A percentile compares a stretch with the other conserved stretches of the same genome.
Evolutionary conservation across 441 rosid genomes (phyloP).

Genomic region (Raphanus hybrid): DNA sequence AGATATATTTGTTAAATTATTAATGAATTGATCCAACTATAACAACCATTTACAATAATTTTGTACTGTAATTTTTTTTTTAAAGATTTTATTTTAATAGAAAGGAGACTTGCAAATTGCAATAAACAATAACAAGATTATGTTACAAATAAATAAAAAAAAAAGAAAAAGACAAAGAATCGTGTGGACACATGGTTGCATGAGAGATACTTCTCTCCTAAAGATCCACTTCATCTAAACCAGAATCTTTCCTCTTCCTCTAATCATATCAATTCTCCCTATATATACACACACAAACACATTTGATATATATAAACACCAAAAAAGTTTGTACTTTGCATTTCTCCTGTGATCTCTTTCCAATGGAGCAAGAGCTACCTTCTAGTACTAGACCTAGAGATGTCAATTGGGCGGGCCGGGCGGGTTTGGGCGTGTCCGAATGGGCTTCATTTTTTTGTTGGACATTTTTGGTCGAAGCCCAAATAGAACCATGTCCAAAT

Average conservation of each 20-base stretch:
- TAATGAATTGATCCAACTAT: too few relatives aligned
- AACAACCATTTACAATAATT: too few relatives aligned
- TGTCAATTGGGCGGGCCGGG: too few relatives aligned
- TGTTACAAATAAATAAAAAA: background rate
- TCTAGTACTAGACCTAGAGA: too few relatives aligned
- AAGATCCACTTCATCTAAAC: conserved; percentile 42
- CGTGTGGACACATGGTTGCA: conserved; percentile 37
- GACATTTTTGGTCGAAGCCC: too few relatives aligned
- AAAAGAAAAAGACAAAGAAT: conserved; percentile 6
- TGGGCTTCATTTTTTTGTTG: too few relatives aligned
- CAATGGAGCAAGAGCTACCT: conserved; percentile 40
- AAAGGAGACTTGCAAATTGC: background rate
- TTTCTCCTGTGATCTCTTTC: conserved; percentile 34
- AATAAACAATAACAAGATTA: background rate
- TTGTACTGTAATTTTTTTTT: too few relatives aligned
- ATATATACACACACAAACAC: background rate
- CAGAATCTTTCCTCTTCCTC: conserved; percentile 36
- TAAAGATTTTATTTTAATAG: too few relatives aligned
- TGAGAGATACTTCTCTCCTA: conserved; percentile 30
- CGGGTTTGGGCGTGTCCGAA: too few relatives aligned
- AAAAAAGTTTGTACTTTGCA: background rate
- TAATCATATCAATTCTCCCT: conserved; percentile 22
- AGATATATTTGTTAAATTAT: too few relatives aligned
- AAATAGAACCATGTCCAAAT: too few relatives aligned
- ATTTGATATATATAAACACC: conserved; percentile 2